phyloP scores from a whole-genome alignment of 345 rosid species.

The Dimocarpus longan region DNA sequence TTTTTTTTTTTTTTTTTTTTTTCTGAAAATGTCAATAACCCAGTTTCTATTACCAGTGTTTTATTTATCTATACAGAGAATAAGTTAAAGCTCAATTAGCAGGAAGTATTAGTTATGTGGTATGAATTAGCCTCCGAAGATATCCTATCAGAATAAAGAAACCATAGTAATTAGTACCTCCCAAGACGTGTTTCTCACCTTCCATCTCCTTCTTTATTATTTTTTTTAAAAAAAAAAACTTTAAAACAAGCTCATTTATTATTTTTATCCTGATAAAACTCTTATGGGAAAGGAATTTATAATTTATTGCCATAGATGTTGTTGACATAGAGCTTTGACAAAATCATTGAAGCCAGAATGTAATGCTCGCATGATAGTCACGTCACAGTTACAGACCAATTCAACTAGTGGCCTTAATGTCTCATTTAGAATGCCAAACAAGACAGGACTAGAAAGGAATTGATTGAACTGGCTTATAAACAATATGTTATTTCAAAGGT shows the following conservation, averaged over 20 bases:
- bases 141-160: too few species aligned
- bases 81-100: not conserved
- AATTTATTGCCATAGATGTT: not conserved
- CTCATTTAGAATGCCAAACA: not conserved
- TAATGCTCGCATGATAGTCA: too few species aligned
- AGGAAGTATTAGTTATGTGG: not conserved
- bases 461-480: not conserved
- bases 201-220: not conserved
- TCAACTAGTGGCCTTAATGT: too few species aligned
- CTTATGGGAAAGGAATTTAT: not conserved
- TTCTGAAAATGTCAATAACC: not conserved
- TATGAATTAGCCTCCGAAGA: not conserved
- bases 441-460: not conserved
- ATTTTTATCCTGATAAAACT: not conserved
- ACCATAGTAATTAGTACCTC: not conserved
- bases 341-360: not conserved
- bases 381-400: too few species aligned
- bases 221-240: not conserved
- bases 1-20: too few species aligned
- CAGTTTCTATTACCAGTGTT: not conserved
- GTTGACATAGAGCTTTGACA: not conserved
- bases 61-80: not conserved
- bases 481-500: not conserved
- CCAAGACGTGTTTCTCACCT: not conserved
- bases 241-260: not conserved